Base-by-base conservation (phyloP, 768 basidiomycete species). In the Xanthoconium purpureum region DNA sequence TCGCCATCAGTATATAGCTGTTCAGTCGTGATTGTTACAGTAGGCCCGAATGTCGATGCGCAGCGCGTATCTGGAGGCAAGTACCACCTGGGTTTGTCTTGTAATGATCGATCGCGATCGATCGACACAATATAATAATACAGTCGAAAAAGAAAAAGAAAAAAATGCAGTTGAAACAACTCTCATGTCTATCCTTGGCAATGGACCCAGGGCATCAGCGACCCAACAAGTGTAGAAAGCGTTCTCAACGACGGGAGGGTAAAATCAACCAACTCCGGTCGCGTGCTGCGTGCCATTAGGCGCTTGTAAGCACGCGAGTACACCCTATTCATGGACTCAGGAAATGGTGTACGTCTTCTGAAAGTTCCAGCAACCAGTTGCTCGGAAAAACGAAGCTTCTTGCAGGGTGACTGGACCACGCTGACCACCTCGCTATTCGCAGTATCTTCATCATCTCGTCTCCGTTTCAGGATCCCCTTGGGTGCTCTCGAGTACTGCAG, bases 161-260 rank as follows among this genome's bases (percentile, higher is more conserved):
- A 9, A 30, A 15, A 32, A n/a, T 28, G 37, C 18, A 48, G 20
- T 17, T 14, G 7, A 36, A 48, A 8, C 6, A 14, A 18, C 6
- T 35, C 8, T 9, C 9, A 24, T 17, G 5, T 17, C 57, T 50
- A 54, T 47, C 50, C 47, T 40, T 49, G 45, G 28, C 56, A 71
- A 24, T 59, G 64, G 24, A 68, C 55, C 70, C 70, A 72, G 3
- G 68, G 64, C 60, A 71, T 66, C 50, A 73, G 18, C 4, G 68
- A 66, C 20, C 68, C 70, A 40, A 71, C 66, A 5, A 73, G 67
- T 35, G 60, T 57, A 8, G 72, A 72, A n/a, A 72, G 46, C 38
- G 65, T 73, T 20, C 68, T 63, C 17, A 72, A 51, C 17, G 72
- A 72, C 11, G 71, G 71, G 7, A 72, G 60, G 0, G 66, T 69